Evolutionary conservation across 108 stramenopile species (phyloP).

Genomic region (Skeletonema menzelii): DNA sequence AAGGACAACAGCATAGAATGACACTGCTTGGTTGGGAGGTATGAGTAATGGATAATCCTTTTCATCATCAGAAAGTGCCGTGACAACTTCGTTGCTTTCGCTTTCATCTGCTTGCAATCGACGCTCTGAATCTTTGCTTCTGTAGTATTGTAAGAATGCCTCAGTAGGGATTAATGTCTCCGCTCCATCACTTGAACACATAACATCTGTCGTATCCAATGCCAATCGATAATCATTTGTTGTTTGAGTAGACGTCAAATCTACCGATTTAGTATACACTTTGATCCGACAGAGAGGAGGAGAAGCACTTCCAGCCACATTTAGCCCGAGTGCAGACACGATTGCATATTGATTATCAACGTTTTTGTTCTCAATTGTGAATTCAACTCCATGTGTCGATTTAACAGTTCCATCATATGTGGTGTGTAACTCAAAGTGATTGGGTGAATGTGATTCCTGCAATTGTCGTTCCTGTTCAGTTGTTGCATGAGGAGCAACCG

Average conservation of each 20-base stretch:
- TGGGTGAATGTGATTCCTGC: neutral
- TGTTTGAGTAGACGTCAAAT: neutral
- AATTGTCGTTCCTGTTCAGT: neutral
- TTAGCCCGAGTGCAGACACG: neutral
- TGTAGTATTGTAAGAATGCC: neutral
- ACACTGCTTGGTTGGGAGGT: slow-evolving; percentile 1
- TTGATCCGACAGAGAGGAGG: neutral
- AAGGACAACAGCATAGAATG: slow-evolving; percentile 4
- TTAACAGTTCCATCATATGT: neutral
- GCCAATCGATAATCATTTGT: neutral
- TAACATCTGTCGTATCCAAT: neutral
- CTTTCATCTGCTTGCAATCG: neutral
- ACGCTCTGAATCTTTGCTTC: neutral
- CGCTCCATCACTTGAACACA: neutral
- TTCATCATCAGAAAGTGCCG: slow-evolving; percentile 6
- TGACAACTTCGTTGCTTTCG: too few relatives aligned
- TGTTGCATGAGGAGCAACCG: neutral
- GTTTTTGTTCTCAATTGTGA: neutral
- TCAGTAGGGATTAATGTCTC: neutral
- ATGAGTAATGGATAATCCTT: slow-evolving; percentile 14
- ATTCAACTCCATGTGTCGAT: neutral
- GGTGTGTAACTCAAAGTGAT: neutral
- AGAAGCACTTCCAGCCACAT: neutral
- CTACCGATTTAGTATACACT: neutral
- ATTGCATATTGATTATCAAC: neutral